Percentiles rank a stretch among this genome's conserved stretches.
Conservation (phyloP, 192 early-diverging fungal species). For the Dissophora globulifera region DNA sequence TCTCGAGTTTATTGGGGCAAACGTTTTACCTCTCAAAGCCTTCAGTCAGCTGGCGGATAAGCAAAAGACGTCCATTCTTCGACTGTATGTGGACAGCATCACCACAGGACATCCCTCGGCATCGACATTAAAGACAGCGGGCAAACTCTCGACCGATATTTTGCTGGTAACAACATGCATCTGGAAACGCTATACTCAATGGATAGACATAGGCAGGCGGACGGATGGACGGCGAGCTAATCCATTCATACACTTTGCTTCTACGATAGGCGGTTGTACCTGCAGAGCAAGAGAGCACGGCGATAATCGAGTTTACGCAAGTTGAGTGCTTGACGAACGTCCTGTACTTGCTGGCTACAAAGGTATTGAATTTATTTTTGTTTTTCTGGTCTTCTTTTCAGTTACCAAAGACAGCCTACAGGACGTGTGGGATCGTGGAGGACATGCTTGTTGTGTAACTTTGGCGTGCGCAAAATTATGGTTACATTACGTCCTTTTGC, state of each 20-base stretch:
- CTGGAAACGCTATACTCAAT: no score
- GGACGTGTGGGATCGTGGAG: no score
- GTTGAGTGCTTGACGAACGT: conserved; percentile 28
- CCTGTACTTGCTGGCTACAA: conserved; percentile 12
- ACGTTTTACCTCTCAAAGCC: conserved; percentile 24
- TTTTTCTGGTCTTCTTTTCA: background rate
- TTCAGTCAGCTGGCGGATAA: conserved; percentile 31
- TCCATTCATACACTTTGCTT: no score
- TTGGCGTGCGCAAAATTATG: background rate
- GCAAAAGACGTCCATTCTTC: conserved; percentile 28
- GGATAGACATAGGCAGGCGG: no score
- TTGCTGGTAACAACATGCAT: no score
- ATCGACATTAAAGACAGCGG: background rate
- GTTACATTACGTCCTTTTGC: background rate
- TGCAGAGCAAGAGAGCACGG: conserved; percentile 4
- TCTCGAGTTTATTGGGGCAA: conserved; percentile 26
- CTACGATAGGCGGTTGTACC: conserved; percentile 22
- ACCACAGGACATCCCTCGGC: conserved; percentile 27
- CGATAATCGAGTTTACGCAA: conserved; percentile 13
- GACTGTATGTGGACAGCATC: conserved; percentile 35
- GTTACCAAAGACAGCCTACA: no score
- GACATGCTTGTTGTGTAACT: conserved; percentile 21
- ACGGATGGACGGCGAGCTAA: no score
- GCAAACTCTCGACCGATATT: conserved; percentile 14
- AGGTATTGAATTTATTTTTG: conserved; percentile 17